Percentiles rank a stretch among this genome's conserved stretches.
Conservation (phyloP, 768 basidiomycete species). For the Phylloporus sp. region DNA sequence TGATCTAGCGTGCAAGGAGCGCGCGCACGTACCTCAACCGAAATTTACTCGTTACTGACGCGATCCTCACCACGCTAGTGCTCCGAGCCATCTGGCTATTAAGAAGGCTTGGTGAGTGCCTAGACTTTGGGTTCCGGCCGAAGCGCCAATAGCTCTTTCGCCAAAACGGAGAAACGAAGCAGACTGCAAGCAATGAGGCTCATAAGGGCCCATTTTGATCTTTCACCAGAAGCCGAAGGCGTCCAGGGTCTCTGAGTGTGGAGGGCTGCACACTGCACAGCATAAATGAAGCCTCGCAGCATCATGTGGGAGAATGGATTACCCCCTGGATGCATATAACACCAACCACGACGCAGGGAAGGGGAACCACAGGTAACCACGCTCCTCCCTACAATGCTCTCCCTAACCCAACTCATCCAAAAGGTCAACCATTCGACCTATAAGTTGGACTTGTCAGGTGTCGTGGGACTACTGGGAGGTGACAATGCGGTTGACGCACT, state of each 20-base stretch:
- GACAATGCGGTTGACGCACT: conserved; percentile 31
- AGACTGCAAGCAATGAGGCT: background rate
- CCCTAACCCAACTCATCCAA: conserved; percentile 11
- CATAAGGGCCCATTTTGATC: background rate
- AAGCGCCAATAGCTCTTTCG: background rate
- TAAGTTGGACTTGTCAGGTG: conserved; percentile 26
- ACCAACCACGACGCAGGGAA: background rate
- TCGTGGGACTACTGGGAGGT: conserved; percentile 34
- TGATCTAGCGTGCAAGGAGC: no score
- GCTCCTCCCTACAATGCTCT: conserved; percentile 9
- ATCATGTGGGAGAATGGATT: background rate
- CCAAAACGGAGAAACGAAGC: background rate
- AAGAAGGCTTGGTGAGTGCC: background rate
- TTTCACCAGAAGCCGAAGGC: background rate
- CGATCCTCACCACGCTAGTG: no score
- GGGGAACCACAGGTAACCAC: background rate
- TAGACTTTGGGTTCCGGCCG: background rate
- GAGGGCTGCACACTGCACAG: background rate
- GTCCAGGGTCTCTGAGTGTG: background rate
- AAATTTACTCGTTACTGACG: no score
- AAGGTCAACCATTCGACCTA: conserved; percentile 9
- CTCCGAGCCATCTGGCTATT: background rate
- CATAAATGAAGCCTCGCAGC: background rate
- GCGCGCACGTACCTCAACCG: no score
- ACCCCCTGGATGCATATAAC: conserved; percentile 7